Conservation (phyloP, 1,139 yeast genomes). For the Yamadazyma atmosphaerica region DNA sequence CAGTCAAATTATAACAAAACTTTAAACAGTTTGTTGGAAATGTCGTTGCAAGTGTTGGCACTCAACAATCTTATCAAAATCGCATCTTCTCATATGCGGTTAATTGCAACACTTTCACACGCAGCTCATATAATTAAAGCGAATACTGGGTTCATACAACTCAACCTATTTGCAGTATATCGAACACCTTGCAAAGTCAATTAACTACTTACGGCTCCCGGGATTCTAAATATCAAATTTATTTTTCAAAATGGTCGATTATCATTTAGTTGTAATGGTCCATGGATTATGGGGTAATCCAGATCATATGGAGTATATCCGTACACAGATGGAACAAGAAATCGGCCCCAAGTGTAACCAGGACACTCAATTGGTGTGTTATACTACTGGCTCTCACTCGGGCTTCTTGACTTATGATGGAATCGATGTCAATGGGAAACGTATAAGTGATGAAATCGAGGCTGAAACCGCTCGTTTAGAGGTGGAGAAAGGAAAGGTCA, state of each 20-base stretch:
- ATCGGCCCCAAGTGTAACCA: conserved; percentile 14
- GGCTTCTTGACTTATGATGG: conserved; percentile 82
- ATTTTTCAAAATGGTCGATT: conserved; percentile 28
- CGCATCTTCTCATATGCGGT: too few relatives aligned
- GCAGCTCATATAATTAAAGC: not conserved
- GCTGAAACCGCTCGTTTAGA: conserved; percentile 40
- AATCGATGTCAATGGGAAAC: conserved; percentile 76
- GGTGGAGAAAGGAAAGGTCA: conserved; percentile 28
- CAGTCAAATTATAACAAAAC: too few relatives aligned
- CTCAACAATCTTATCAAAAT: too few relatives aligned
- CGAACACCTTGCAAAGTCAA: too few relatives aligned
- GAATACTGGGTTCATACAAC: too few relatives aligned
- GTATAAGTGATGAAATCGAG: conserved; percentile 70
- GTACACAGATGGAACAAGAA: conserved; percentile 34
- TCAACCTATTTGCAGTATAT: not conserved
- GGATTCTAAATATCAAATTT: too few relatives aligned
- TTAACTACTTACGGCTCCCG: too few relatives aligned
- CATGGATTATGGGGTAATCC: conserved; percentile 87
- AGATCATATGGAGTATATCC: conserved; percentile 63
- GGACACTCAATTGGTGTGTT: conserved; percentile 42
- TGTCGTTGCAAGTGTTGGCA: too few relatives aligned
- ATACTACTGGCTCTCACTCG: conserved; percentile 62
- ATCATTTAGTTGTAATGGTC: conserved; percentile 68
- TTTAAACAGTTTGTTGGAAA: too few relatives aligned
- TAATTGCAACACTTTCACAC: not conserved